These are phyloP conservation scores for Verticillium albo-atrum DNA, from an alignment of 2,329 filamentous ascomycete species.

Conservation along the genomic window DNA sequence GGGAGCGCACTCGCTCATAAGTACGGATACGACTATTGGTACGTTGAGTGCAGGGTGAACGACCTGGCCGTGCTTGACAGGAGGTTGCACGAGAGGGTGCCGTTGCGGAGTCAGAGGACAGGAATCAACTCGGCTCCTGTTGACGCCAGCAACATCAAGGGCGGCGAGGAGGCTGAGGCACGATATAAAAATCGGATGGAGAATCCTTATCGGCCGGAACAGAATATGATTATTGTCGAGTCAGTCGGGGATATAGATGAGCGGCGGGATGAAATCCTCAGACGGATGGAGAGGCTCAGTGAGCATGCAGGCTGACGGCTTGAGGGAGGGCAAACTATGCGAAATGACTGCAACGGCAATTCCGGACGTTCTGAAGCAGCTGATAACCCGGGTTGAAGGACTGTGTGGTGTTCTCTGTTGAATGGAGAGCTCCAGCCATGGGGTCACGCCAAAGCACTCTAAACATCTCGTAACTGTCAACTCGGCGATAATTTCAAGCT, in stretches of 20 bases:
- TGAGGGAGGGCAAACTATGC: no score
- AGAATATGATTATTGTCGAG: constrained; percentile 18
- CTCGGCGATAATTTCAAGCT: no score
- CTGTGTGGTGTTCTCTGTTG: no score
- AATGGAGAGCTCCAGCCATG: no score
- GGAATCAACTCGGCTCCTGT: constrained; percentile 19
- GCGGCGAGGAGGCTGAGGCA: constrained; percentile 10
- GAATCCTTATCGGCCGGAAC: constrained; percentile 21
- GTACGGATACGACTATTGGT: constrained; percentile 16
- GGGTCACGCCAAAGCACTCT: no score
- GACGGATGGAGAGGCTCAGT: constrained; percentile 9
- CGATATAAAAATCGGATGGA: constrained; percentile 24
- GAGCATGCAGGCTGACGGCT: no score
- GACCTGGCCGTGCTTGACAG: constrained; percentile 24
- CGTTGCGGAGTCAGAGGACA: constrained; percentile 24
- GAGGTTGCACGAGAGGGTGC: constrained; percentile 16
- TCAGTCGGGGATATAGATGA: constrained; percentile 14
- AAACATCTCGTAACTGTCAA: no score
- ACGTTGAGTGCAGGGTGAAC: constrained; percentile 25
- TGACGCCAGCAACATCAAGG: constrained; percentile 5
- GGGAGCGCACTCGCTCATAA: constrained; percentile 22
- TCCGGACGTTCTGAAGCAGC: no score
- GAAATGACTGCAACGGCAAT: no score
- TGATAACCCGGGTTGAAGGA: no score
- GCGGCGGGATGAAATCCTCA: constrained; percentile 15